A percentile compares a stretch with the other conserved stretches of the same genome.
phyloP scores from a whole-genome alignment of 768 basidiomycete genomes.

The Trametes maxima region DNA sequence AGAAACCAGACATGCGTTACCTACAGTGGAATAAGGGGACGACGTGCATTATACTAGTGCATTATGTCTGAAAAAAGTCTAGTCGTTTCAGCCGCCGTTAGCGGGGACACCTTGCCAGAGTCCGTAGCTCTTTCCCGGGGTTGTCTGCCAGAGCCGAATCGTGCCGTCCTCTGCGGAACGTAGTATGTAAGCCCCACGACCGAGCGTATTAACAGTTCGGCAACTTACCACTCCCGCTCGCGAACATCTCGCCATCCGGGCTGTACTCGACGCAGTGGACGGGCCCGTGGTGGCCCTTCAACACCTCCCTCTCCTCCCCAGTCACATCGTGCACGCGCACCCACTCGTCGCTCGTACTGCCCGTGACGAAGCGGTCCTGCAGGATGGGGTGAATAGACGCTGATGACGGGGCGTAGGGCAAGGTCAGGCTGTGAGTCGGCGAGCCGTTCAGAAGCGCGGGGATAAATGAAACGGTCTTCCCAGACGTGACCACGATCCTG shows the following conservation, averaged over 20 bases:
- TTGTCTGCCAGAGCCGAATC: slow-evolving; percentile 97
- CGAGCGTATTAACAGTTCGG: not conserved
- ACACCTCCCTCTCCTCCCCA: slow-evolving; percentile 87
- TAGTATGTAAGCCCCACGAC: slow-evolving; percentile 5
- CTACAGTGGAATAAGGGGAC: slow-evolving; percentile 11
- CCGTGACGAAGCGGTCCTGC: slow-evolving; percentile 91
- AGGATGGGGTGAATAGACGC: slow-evolving; percentile 91
- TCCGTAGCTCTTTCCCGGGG: slow-evolving; percentile 89
- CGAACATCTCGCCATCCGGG: slow-evolving; percentile 97
- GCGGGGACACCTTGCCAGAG: slow-evolving; percentile 72
- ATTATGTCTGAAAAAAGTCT: slow-evolving; percentile 22
- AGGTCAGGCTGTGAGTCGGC: slow-evolving; percentile 72
- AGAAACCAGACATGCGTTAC: slow-evolving; percentile 16
- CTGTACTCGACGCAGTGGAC: slow-evolving; percentile 93
- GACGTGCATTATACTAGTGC: slow-evolving; percentile 26
- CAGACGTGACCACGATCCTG: slow-evolving; percentile 87
- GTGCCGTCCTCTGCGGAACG: slow-evolving; percentile 78
- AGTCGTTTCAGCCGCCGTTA: slow-evolving; percentile 42
- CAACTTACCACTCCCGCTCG: slow-evolving; percentile 89
- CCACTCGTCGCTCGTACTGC: slow-evolving; percentile 91
- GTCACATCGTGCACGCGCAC: slow-evolving; percentile 90
- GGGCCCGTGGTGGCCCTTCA: slow-evolving; percentile 97
- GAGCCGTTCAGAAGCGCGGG: slow-evolving; percentile 66
- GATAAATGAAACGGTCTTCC: slow-evolving; percentile 91
- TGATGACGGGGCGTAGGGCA: slow-evolving; percentile 88